These are phyloP conservation scores for Cenococcum geophilum DNA, from an alignment of 495 filamentous ascomycete genomes.

Conservation along the genomic window DNA sequence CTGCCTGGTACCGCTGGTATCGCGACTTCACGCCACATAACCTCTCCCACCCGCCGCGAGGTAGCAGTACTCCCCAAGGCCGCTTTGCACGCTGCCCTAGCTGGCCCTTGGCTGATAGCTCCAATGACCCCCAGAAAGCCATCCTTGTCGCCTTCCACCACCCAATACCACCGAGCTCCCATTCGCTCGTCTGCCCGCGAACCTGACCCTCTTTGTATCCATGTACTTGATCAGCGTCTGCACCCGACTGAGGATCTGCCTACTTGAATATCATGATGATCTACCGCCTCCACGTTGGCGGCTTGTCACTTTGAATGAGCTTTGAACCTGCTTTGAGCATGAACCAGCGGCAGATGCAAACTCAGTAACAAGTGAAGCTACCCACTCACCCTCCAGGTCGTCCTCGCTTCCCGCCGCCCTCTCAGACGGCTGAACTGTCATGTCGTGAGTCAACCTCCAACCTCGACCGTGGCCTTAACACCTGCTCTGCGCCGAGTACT, in stretches of 20 bases:
- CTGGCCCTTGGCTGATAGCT: conserved; percentile 18
- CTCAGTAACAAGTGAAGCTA: conserved; percentile 17
- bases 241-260: conserved; percentile 28
- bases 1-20: background rate
- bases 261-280: conserved; percentile 34
- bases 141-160: conserved; percentile 25
- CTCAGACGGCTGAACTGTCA: conserved; percentile 13
- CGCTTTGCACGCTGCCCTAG: conserved; percentile 1
- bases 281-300: conserved; percentile 25
- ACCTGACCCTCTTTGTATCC: conserved; percentile 30
- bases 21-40: background rate
- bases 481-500: background rate
- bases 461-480: conserved; percentile 7
- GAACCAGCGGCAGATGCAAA: conserved; percentile 13
- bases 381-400: conserved; percentile 1
- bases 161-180: conserved; percentile 13
- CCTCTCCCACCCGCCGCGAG: background rate
- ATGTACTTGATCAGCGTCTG: conserved; percentile 32
- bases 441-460: conserved; percentile 31
- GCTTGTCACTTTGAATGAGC: conserved; percentile 5
- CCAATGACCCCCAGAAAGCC: conserved; percentile 21
- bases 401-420: conserved; percentile 1
- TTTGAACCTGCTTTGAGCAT: conserved; percentile 20
- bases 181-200: conserved; percentile 28
- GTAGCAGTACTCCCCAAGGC: background rate